Evolutionary conservation across 164 flowering plant genomes (phyloP).

Genomic region (Umbellularia californica): DNA sequence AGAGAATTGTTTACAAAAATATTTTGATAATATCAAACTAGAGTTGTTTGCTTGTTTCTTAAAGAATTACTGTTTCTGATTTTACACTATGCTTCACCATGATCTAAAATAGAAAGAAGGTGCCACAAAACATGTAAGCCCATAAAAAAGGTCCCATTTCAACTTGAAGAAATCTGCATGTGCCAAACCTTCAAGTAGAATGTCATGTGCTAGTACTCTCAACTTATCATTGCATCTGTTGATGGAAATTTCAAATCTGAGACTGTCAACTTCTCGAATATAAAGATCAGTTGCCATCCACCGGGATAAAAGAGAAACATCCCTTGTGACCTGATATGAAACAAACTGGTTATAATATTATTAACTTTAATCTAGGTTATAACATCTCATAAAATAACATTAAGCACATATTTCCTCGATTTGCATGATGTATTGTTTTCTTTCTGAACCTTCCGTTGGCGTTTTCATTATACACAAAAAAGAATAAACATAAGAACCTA

Average conservation of each 20-base stretch:
- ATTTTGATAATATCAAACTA: no score
- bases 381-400: no score
- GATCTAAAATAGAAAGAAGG: background rate
- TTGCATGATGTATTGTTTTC: no score
- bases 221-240: constrained; percentile 57
- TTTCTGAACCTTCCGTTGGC: no score
- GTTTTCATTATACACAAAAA: no score
- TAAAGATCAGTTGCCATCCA: constrained; percentile 98
- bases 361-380: no score
- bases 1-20: no score
- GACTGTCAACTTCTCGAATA: constrained; percentile 75
- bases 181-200: constrained; percentile 60
- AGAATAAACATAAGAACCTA: no score
- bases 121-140: background rate
- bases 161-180: constrained; percentile 4
- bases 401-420: no score
- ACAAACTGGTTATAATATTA: background rate
- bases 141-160: background rate
- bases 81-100: background rate
- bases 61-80: background rate
- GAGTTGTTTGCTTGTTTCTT: background rate
- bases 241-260: constrained; percentile 94
- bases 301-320: constrained; percentile 83
- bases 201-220: constrained; percentile 58
- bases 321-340: constrained; percentile 71